Evolutionary conservation across 2,329 filamentous ascomycete species (phyloP).

Genomic region (Fusarium sp.): DNA sequence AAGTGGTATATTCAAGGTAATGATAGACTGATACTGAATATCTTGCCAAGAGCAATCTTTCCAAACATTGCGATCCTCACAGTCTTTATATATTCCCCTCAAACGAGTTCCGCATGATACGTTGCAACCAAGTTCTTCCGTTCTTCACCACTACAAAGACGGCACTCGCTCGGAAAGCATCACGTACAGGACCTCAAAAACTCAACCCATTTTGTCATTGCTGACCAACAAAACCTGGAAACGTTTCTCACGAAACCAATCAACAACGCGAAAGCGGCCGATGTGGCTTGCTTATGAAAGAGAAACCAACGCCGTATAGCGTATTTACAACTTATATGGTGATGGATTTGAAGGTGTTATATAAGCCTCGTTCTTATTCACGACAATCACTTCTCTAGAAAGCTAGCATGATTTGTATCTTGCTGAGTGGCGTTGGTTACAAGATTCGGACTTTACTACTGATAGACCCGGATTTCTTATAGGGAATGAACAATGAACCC

Average conservation of each 20-base stretch:
- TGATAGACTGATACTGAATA: background rate
- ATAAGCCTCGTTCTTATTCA: background rate
- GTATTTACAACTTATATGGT: background rate
- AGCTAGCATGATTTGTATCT: background rate
- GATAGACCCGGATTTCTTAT: background rate
- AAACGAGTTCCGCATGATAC: background rate
- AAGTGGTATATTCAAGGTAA: background rate
- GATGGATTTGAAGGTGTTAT: background rate
- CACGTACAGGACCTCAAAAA: background rate
- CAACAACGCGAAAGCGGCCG: background rate
- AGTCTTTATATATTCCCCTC: slow-evolving; percentile 16
- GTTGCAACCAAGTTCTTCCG: background rate
- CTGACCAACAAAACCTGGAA: background rate
- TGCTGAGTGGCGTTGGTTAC: background rate
- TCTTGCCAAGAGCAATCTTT: background rate
- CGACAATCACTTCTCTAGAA: background rate
- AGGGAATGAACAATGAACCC: background rate
- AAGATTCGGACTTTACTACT: background rate
- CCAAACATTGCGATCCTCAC: background rate
- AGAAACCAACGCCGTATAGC: background rate
- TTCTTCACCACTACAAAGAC: background rate
- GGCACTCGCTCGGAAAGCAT: background rate
- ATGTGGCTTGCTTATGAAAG: slow-evolving; percentile 3
- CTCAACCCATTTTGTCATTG: background rate
- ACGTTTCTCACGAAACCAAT: slow-evolving; percentile 1